Conservation (phyloP, 768 basidiomycete genomes). For the Gelatoporia subvermispora region DNA sequence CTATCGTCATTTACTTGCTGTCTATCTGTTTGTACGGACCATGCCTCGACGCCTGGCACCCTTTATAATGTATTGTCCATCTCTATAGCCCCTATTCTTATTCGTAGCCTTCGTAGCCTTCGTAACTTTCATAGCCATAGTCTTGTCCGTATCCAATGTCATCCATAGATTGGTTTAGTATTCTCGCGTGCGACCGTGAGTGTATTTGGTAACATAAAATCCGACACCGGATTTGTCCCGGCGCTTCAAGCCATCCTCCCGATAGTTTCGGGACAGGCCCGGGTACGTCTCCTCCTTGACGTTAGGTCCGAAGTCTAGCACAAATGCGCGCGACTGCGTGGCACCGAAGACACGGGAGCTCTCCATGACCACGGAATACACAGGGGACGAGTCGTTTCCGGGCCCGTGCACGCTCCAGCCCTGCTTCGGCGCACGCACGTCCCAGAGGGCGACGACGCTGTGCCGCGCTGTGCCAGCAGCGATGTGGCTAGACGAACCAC, state of each 20-base stretch:
- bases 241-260: slow-evolving; percentile 31
- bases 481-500: slow-evolving; percentile 59
- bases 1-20: slow-evolving; percentile 7
- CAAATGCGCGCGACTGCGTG: slow-evolving; percentile 72
- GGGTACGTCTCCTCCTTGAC: slow-evolving; percentile 55
- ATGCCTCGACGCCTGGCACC: slow-evolving; percentile 1
- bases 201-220: slow-evolving; percentile 37
- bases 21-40: slow-evolving; percentile 7
- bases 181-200: not conserved
- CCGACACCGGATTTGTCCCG: slow-evolving; percentile 35
- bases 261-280: slow-evolving; percentile 10
- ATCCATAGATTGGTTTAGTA: not conserved
- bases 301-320: slow-evolving; percentile 74
- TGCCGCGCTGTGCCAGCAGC: slow-evolving; percentile 77
- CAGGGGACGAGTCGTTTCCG: slow-evolving; percentile 73
- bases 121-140: not conserved
- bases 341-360: slow-evolving; percentile 76
- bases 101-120: not conserved
- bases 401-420: slow-evolving; percentile 84
- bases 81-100: slow-evolving; percentile 2
- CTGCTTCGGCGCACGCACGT: slow-evolving; percentile 52
- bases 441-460: slow-evolving; percentile 78
- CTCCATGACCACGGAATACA: slow-evolving; percentile 71
- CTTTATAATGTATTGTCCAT: slow-evolving; percentile 2
- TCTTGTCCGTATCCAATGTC: slow-evolving; percentile 1